Evolutionary conservation across 1,284 basidiomycete species (phyloP).

Genomic region (Phellinidium pouzarii): DNA sequence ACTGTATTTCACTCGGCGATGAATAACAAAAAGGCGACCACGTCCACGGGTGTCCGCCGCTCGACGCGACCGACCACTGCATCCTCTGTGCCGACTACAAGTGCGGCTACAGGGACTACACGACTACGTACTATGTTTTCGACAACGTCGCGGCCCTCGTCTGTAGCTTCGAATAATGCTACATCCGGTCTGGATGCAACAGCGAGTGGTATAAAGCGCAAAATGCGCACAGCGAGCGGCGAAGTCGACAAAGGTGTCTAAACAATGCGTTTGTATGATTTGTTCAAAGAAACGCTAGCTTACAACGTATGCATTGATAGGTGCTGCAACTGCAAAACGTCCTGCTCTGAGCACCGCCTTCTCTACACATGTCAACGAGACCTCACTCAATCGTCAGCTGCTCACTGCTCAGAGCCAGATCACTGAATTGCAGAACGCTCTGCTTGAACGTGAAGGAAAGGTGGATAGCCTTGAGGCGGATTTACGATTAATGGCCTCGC

Average conservation of each 20-base stretch:
- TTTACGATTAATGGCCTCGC: slow-evolving; percentile 10
- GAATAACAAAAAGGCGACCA: background rate
- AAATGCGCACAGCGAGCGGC: slow-evolving; percentile 13
- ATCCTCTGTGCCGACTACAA: background rate
- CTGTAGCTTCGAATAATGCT: background rate
- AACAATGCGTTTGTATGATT: background rate
- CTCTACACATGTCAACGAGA: slow-evolving; percentile 8
- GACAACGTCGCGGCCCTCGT: background rate
- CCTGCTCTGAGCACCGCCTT: slow-evolving; percentile 16
- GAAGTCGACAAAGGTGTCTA: slow-evolving; percentile 5
- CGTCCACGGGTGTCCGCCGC: slow-evolving; percentile 2
- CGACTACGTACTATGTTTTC: background rate
- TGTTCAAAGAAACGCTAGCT: background rate
- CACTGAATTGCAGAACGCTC: slow-evolving; percentile 11
- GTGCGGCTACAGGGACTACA: background rate
- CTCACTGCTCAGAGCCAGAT: slow-evolving; percentile 10
- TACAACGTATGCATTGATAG: background rate
- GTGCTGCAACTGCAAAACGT: slow-evolving; percentile 9
- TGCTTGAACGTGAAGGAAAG: slow-evolving; percentile 8
- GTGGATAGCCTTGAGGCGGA: slow-evolving; percentile 15
- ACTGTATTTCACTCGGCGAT: background rate
- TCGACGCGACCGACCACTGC: slow-evolving; percentile 2
- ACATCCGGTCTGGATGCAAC: background rate
- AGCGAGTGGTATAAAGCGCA: slow-evolving; percentile 9
- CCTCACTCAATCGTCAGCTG: slow-evolving; percentile 15